Evolutionary conservation across 1,139 yeast genomes (phyloP).

Genomic region (Casaregolazyma lundiana): DNA sequence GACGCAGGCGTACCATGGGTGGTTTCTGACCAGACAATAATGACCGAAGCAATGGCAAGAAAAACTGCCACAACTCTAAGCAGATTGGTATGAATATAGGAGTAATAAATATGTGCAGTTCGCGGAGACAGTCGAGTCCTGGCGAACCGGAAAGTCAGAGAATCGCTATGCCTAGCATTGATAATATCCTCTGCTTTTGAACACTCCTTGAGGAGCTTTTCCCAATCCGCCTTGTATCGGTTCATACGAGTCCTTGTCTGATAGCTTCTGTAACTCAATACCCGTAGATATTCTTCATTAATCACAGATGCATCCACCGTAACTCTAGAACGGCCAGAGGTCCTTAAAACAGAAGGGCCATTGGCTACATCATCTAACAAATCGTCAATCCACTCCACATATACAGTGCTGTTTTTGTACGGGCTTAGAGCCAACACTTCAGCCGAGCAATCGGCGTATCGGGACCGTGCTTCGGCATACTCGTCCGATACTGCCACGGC

Average conservation of each 20-base stretch:
- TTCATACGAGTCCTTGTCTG: constrained; percentile 28
- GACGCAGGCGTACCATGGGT: constrained; percentile 67
- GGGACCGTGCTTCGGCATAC: constrained; percentile 59
- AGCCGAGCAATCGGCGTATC: constrained; percentile 60
- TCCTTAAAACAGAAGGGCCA: constrained; percentile 19
- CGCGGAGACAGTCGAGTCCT: constrained; percentile 36
- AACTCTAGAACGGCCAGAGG: constrained; percentile 19
- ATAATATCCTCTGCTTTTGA: constrained; percentile 34
- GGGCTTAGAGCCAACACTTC: constrained; percentile 50
- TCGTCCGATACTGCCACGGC: constrained; percentile 58
- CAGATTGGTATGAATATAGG: constrained; percentile 44
- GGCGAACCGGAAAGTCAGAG: constrained; percentile 30
- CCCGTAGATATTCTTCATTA: constrained; percentile 27
- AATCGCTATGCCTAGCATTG: constrained; percentile 18
- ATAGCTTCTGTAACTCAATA: constrained; percentile 24
- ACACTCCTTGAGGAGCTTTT: constrained; percentile 36
- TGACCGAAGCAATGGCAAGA: constrained; percentile 46
- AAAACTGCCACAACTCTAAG: constrained; percentile 39
- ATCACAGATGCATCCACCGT: constrained; percentile 27
- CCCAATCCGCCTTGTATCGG: constrained; percentile 39
- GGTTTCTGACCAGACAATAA: constrained; percentile 67
- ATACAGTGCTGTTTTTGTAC: constrained; percentile 34
- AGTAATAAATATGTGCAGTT: constrained; percentile 39
- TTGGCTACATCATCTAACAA: constrained; percentile 28
- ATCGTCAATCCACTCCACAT: constrained; percentile 37